Conservation (phyloP, 768 basidiomycete genomes). For the Sporobolomyces phaffii region DNA sequence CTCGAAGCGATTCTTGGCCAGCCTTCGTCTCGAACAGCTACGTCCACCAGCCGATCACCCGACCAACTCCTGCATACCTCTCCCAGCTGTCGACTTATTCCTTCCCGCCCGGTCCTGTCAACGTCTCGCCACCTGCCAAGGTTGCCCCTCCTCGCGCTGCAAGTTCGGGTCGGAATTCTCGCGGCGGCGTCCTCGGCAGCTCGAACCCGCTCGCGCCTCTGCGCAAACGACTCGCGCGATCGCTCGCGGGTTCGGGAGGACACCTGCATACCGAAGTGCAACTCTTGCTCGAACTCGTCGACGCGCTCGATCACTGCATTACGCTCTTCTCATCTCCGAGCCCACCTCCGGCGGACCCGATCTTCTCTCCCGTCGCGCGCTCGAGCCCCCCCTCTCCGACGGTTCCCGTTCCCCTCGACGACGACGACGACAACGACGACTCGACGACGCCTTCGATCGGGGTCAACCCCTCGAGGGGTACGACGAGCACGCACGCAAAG, state of each 20-base stretch:
- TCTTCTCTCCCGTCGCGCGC: not conserved
- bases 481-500: not conserved
- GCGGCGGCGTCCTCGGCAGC: not conserved
- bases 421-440: not conserved
- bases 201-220: slow-evolving; percentile 30
- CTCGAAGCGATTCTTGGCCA: slow-evolving; percentile 5
- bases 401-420: not conserved
- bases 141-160: not conserved
- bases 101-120: not conserved
- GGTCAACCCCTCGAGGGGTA: not conserved
- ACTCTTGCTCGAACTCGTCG: slow-evolving; percentile 35
- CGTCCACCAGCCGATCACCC: slow-evolving; percentile 17
- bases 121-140: not conserved
- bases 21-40: slow-evolving; percentile 1
- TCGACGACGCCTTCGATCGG: not conserved
- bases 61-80: slow-evolving; percentile 8
- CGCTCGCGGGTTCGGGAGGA: slow-evolving; percentile 2
- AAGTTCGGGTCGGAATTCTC: not conserved
- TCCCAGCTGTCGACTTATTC: slow-evolving; percentile 15
- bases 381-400: not conserved
- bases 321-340: slow-evolving; percentile 6
- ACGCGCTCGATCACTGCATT: slow-evolving; percentile 35
- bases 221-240: slow-evolving; percentile 33
- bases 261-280: slow-evolving; percentile 25
- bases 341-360: not conserved